Evolutionary conservation across 2,329 filamentous ascomycete species (phyloP).

Genomic region (Fusarium pseudoanthophilum): DNA sequence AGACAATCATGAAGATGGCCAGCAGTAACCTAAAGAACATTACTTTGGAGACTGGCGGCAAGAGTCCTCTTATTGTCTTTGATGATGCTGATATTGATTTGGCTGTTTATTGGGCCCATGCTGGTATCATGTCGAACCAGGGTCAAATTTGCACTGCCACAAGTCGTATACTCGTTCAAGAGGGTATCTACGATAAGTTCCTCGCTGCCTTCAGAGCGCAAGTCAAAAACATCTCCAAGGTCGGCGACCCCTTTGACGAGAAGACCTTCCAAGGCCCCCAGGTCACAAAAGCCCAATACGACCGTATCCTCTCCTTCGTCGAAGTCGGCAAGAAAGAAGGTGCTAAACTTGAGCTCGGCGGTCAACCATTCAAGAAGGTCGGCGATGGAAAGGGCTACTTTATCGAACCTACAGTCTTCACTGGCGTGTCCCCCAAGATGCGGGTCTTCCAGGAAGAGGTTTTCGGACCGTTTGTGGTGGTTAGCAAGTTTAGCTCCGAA

Average conservation of each 20-base stretch:
- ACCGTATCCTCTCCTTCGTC: conserved; percentile 76
- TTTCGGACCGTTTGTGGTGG: conserved; percentile 58
- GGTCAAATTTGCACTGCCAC: conserved; percentile 75
- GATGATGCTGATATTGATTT: conserved; percentile 73
- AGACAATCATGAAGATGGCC: conserved; percentile 80
- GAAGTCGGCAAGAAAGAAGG: conserved; percentile 76
- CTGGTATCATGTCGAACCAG: conserved; percentile 67
- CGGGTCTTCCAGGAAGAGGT: conserved; percentile 59
- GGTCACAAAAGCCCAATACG: conserved; percentile 76
- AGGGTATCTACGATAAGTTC: conserved; percentile 70
- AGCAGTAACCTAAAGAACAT: conserved; percentile 73
- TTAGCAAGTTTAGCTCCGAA: conserved; percentile 56
- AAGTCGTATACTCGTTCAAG: conserved; percentile 72
- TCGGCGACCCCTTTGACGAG: conserved; percentile 77
- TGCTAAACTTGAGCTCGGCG: conserved; percentile 73
- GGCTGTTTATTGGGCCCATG: conserved; percentile 68
- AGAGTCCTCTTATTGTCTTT: conserved; percentile 72
- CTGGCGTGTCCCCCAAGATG: conserved; percentile 55
- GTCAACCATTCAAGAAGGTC: conserved; percentile 51
- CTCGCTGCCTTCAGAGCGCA: conserved; percentile 48
- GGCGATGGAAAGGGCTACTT: conserved; percentile 57
- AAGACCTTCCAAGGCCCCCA: conserved; percentile 80
- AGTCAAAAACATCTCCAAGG: conserved; percentile 60
- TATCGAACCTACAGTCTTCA: conserved; percentile 59
- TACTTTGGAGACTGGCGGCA: conserved; percentile 74